phyloP scores from a whole-genome alignment of 768 basidiomycete species.

The Collybia nuda region DNA sequence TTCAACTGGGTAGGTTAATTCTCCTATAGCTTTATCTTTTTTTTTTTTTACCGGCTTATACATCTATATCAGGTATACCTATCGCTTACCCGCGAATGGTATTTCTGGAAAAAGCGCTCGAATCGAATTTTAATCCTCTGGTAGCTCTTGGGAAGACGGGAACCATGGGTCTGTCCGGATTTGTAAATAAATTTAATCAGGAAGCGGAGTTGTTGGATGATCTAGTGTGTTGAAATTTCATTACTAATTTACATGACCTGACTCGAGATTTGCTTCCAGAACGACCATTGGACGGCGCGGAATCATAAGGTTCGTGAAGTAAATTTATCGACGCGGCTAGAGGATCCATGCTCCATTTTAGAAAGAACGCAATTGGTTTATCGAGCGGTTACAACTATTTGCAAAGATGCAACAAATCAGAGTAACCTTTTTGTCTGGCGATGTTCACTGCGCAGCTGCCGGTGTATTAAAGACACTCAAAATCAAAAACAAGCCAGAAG shows the following conservation, averaged over 20 bases:
- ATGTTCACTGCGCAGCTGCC: constrained; percentile 91
- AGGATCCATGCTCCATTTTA: constrained; percentile 25
- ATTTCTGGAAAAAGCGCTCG: constrained; percentile 78
- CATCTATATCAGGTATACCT: constrained; percentile 52
- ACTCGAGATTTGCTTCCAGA: constrained; percentile 36
- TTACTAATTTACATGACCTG: background rate
- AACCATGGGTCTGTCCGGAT: constrained; percentile 66
- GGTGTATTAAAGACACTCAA: constrained; percentile 72
- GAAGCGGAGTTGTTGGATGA: constrained; percentile 95
- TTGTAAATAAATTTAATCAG: constrained; percentile 90
- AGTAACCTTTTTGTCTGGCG: constrained; percentile 87
- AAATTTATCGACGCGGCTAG: background rate
- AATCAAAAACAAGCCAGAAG: constrained; percentile 43
- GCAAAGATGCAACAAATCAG: constrained; percentile 63
- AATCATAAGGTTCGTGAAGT: constrained; percentile 59
- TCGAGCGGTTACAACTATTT: constrained; percentile 75
- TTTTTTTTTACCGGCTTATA: no score
- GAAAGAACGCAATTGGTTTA: constrained; percentile 89
- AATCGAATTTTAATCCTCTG: constrained; percentile 84
- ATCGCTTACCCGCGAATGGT: constrained; percentile 94
- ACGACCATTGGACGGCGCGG: constrained; percentile 91
- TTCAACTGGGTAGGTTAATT: constrained; percentile 64
- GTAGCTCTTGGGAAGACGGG: constrained; percentile 71
- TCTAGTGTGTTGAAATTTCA: constrained; percentile 45
- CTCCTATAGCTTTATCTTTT: background rate